Evolutionary conservation across 768 basidiomycete genomes (phyloP).

Genomic region (Termitomyces sp.): DNA sequence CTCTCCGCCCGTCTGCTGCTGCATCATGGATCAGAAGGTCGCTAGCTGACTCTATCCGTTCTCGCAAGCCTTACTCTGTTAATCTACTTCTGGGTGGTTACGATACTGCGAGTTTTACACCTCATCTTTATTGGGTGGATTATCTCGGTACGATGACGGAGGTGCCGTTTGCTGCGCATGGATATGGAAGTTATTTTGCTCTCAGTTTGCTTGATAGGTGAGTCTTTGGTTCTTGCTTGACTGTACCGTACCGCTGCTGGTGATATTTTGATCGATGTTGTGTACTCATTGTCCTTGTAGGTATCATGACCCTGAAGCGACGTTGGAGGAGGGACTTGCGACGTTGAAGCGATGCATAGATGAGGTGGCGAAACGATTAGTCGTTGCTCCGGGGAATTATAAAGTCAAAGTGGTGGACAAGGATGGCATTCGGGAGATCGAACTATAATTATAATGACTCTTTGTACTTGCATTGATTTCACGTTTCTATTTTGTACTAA

Average conservation of each 20-base stretch:
- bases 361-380: slow-evolving; percentile 81
- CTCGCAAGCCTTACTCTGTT: slow-evolving; percentile 84
- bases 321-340: slow-evolving; percentile 81
- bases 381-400: slow-evolving; percentile 77
- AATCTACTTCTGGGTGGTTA: slow-evolving; percentile 93
- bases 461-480: slow-evolving; percentile 9
- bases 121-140: slow-evolving; percentile 93
- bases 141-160: slow-evolving; percentile 87
- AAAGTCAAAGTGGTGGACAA: slow-evolving; percentile 92
- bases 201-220: slow-evolving; percentile 90
- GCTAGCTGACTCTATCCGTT: slow-evolving; percentile 86
- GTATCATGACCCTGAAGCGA: slow-evolving; percentile 88
- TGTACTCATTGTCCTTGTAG: slow-evolving; percentile 29
- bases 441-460: slow-evolving; percentile 45
- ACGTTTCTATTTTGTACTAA: slow-evolving; percentile 9
- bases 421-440: slow-evolving; percentile 81
- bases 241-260: no score
- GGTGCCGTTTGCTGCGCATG: slow-evolving; percentile 93
- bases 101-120: slow-evolving; percentile 69
- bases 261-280: neutral
- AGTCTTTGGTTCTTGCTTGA: slow-evolving; percentile 17
- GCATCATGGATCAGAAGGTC: slow-evolving; percentile 94
- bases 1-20: slow-evolving; percentile 86
- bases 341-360: slow-evolving; percentile 83
- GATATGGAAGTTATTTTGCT: slow-evolving; percentile 91